Base-by-base conservation (phyloP, 2,329 filamentous ascomycete genomes). In the Aspergillus fischeri region DNA sequence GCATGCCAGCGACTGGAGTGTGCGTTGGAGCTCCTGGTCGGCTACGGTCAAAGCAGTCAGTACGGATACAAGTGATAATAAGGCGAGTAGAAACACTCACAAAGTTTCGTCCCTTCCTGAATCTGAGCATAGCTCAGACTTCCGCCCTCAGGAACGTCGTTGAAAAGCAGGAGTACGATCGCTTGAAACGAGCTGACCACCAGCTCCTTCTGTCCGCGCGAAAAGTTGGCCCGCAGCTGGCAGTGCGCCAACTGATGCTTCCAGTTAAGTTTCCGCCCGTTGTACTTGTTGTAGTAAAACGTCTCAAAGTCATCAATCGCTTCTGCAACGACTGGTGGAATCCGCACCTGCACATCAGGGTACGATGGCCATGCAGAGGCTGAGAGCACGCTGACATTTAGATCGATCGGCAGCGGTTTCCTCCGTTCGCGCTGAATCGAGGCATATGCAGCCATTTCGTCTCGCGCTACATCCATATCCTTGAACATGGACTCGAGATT, bases 401-500 rank as follows among this genome's bases (percentile, higher is more conserved):
- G 80, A 70, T 94, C 90, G 45, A 96, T 73, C 1, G 77, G 72
- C 5, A 80, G 73, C 57, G 81, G 84, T 54, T 82, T 82, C 52
- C 81, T 81, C 17, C 83, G 80, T 76, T 83, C 81, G 60, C 84
- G 81, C 49, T 83, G 77, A 74, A 92, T 73, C 75, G 82, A 78
- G 73, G 89, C 94, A 77, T 96, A 99, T 0, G 89, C 85, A n/a
- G 83, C 77, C 88, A 97, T 96, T 71, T 97, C 93, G 66, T 97
- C 94, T 59, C 89, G 89, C 11, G 90, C 90, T 21, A 97, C 82
- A 70, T 97, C 92, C 73, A 97, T 91, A 69, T 99, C 94, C 73
- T 96, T 96, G 80, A 99, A 99, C 94, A 99, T 99, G 61, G 93
- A 91, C 75, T 99, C 95, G 0, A 99, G 81, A 68, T 99, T 99